Evolutionary conservation across 441 rosid genomes (phyloP).

Genomic region (Mallotus repandus): DNA sequence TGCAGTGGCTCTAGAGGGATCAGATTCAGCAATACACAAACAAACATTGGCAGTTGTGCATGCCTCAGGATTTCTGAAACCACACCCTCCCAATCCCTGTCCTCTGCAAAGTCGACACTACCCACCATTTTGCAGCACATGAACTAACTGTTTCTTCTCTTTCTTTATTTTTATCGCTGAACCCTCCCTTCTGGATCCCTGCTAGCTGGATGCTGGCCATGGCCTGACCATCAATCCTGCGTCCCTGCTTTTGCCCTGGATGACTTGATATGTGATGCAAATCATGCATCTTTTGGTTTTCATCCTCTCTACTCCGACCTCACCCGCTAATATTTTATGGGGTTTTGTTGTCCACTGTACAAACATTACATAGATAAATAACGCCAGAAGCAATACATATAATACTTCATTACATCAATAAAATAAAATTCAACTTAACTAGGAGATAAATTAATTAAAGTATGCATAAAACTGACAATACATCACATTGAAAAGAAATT

Average conservation of each 20-base stretch:
- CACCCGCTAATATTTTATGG: too few species aligned
- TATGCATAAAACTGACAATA: too few species aligned
- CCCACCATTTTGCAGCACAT: constrained; percentile 15
- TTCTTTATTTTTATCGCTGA: background rate
- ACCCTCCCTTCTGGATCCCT: too few species aligned
- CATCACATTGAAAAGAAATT: too few species aligned
- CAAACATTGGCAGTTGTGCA: constrained; percentile 11
- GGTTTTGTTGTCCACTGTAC: too few species aligned
- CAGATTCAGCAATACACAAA: background rate
- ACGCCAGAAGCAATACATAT: too few species aligned
- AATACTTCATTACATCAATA: too few species aligned
- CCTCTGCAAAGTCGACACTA: background rate
- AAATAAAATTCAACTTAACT: too few species aligned
- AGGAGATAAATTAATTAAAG: too few species aligned
- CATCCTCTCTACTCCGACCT: too few species aligned
- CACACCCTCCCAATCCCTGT: background rate
- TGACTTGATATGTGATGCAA: background rate
- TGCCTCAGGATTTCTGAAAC: background rate
- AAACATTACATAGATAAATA: too few species aligned
- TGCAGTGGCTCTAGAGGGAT: background rate
- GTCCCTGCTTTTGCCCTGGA: background rate
- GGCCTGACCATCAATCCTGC: background rate
- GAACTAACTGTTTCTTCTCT: background rate
- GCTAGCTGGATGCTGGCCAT: too few species aligned
- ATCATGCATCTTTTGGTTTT: background rate